Evolutionary conservation across 768 basidiomycete species (phyloP).

Genomic region (Mycena metata): DNA sequence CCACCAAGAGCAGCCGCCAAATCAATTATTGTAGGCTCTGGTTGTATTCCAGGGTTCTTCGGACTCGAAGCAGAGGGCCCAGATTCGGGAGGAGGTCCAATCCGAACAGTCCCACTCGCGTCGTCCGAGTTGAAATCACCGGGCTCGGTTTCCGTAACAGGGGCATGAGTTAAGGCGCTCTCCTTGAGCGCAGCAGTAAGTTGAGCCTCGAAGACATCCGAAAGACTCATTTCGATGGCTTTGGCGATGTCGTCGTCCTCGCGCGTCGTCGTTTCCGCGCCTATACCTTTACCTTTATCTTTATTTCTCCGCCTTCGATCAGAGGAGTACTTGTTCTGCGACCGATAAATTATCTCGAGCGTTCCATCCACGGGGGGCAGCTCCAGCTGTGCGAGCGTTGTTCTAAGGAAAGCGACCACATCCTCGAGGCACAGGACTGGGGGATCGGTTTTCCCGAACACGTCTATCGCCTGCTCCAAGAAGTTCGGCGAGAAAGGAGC

Average conservation of each 20-base stretch:
- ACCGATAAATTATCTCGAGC: constrained; percentile 63
- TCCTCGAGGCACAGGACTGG: constrained; percentile 53
- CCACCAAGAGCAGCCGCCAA: neutral
- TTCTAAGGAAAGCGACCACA: constrained; percentile 2
- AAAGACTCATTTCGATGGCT: constrained; percentile 63
- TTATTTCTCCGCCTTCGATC: constrained; percentile 35
- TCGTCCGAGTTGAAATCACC: neutral
- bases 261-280: constrained; percentile 23
- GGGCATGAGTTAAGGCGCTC: neutral
- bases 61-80: neutral
- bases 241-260: constrained; percentile 60
- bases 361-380: constrained; percentile 43
- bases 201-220: constrained; percentile 36
- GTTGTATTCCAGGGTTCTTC: neutral
- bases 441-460: constrained; percentile 8
- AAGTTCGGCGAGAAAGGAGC: constrained; percentile 66
- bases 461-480: constrained; percentile 47
- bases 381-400: constrained; percentile 18
- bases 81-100: neutral
- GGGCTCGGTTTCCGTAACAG: neutral
- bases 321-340: constrained; percentile 44
- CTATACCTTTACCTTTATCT: no score
- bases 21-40: neutral
- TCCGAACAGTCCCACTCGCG: neutral
- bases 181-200: constrained; percentile 25